These are phyloP conservation scores for Magnolia officinalis DNA, from an alignment of 164 flowering plant species.

Conservation along the genomic window DNA sequence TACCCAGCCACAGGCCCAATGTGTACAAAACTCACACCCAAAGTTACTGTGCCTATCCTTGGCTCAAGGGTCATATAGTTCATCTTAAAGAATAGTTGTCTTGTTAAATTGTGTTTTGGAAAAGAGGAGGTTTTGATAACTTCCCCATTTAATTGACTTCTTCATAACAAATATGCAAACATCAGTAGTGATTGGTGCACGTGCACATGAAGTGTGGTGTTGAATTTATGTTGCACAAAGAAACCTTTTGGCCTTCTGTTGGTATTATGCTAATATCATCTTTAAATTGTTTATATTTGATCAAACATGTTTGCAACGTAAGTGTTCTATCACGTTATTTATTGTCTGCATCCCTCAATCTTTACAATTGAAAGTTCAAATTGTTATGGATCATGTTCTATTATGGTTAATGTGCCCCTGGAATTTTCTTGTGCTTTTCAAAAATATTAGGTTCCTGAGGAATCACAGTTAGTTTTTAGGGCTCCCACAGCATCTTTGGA, in stretches of 20 bases:
- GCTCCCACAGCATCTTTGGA: conserved; percentile 78
- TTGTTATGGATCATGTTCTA: not conserved
- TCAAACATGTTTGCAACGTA: not conserved
- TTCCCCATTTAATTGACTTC: not conserved
- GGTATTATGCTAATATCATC: not conserved
- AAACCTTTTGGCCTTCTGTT: not conserved
- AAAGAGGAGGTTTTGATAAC: not conserved
- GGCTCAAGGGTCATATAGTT: not conserved
- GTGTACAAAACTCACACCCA: not conserved
- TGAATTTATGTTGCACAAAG: not conserved
- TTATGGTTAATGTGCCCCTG: not conserved
- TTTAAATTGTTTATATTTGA: not conserved
- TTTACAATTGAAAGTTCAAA: not conserved
- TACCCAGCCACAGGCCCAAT: not conserved
- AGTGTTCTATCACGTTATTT: not conserved
- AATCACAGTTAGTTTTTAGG: conserved; percentile 69
- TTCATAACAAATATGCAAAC: not conserved
- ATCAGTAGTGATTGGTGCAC: no score
- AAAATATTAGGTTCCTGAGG: conserved; percentile 76
- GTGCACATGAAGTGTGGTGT: no score
- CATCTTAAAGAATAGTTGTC: not conserved
- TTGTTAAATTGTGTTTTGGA: not conserved
- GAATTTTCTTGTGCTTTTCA: not conserved
- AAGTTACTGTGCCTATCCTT: not conserved
- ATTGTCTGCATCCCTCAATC: not conserved